phyloP scores from a whole-genome alignment of 2,329 filamentous ascomycete species.

The Sporothrix euskadiensis region DNA sequence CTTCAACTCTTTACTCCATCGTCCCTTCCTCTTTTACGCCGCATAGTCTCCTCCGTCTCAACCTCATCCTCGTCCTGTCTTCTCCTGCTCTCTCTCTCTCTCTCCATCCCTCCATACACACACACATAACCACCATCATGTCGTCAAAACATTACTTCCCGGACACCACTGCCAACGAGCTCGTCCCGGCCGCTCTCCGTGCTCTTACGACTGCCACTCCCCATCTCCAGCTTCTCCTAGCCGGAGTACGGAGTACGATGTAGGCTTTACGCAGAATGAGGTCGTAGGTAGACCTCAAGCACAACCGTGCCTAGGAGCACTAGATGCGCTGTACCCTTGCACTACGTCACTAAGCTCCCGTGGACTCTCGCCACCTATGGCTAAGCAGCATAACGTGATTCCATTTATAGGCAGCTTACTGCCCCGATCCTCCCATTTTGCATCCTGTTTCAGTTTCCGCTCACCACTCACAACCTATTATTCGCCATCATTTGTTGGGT shows the following conservation, averaged over 20 bases:
- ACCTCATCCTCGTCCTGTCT: neutral
- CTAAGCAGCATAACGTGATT: too few relatives aligned
- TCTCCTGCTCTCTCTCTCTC: neutral
- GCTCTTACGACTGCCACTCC: slow-evolving; percentile 56
- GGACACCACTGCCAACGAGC: slow-evolving; percentile 52
- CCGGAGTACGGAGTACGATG: slow-evolving; percentile 24
- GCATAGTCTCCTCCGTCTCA: neutral
- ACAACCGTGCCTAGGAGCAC: too few relatives aligned
- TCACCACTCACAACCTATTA: too few relatives aligned
- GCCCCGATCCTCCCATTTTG: too few relatives aligned
- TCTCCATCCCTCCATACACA: neutral
- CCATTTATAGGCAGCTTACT: too few relatives aligned
- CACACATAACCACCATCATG: slow-evolving; percentile 41
- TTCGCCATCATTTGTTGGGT: too few relatives aligned
- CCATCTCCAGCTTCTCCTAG: slow-evolving; percentile 50
- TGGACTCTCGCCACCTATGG: too few relatives aligned
- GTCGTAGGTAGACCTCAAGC: too few relatives aligned
- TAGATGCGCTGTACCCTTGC: too few relatives aligned
- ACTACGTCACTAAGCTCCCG: too few relatives aligned
- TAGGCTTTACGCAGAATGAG: too few relatives aligned
- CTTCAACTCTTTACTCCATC: neutral
- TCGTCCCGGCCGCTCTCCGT: slow-evolving; percentile 53
- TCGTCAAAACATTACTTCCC: slow-evolving; percentile 55
- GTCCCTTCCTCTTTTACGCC: neutral
- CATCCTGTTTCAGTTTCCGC: too few relatives aligned